Percentiles rank a stretch among this genome's conserved stretches.
Evolutionary conservation across 345 rosid genomes (phyloP).

Genomic region (Eucalyptus tenuipes): DNA sequence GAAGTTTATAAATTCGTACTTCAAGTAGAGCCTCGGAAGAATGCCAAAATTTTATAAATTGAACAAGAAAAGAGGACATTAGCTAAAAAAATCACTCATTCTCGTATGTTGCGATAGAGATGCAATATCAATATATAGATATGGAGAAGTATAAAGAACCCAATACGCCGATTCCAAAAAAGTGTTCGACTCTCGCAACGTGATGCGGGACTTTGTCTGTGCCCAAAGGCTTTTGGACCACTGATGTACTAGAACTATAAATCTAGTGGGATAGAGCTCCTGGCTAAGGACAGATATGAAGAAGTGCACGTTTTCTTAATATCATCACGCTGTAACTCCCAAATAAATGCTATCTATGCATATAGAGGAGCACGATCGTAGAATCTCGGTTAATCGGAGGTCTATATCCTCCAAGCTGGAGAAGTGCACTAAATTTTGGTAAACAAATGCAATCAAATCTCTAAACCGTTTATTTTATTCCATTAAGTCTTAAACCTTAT

Average conservation of each 20-base stretch:
- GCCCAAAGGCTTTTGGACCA: background rate
- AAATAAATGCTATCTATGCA: background rate
- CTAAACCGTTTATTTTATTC: no score
- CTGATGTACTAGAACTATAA: background rate
- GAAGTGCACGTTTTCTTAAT: background rate
- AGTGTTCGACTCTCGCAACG: background rate
- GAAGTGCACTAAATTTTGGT: background rate
- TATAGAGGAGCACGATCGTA: background rate
- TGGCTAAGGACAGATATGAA: background rate
- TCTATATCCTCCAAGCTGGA: background rate
- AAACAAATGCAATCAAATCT: background rate
- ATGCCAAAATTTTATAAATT: background rate
- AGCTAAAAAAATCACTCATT: background rate
- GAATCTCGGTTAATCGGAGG: no score
- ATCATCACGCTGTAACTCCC: background rate
- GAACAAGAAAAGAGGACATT: background rate
- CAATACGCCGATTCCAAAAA: fast-evolving
- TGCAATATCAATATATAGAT: background rate
- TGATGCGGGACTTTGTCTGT: background rate
- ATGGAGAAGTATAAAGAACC: background rate
- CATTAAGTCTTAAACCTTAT: background rate
- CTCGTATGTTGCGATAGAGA: background rate
- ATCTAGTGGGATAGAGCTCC: background rate
- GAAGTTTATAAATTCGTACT: background rate
- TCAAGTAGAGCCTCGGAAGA: background rate